Conservation (phyloP, 1,284 basidiomycete genomes). For the Marasmius oreades region DNA sequence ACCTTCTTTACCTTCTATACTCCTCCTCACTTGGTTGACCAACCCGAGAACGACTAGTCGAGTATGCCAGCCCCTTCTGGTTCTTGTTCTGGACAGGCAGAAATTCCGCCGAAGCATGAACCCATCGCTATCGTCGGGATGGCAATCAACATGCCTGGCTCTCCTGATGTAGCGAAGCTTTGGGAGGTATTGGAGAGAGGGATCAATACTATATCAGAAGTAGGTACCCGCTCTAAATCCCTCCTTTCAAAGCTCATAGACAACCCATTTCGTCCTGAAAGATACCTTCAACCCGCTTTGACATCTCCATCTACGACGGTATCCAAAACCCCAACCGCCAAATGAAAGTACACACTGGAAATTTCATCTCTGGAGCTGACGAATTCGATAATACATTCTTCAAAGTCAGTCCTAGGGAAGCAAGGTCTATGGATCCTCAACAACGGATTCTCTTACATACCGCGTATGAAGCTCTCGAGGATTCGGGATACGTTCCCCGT, state of each 20-base stretch:
- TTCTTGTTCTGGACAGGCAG: too few species aligned
- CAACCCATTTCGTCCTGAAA: too few species aligned
- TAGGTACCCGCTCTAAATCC: too few species aligned
- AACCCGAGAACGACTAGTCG: too few species aligned
- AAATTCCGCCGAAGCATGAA: slow-evolving; percentile 42
- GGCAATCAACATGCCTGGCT: slow-evolving; percentile 62
- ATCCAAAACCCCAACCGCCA: slow-evolving; percentile 29
- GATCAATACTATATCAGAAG: slow-evolving; percentile 52
- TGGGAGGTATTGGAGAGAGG: slow-evolving; percentile 60
- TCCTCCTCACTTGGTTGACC: too few species aligned
- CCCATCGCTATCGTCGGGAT: slow-evolving; percentile 69
- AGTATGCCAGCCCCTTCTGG: too few species aligned
- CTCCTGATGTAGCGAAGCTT: slow-evolving; percentile 39
- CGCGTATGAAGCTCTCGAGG: slow-evolving; percentile 64
- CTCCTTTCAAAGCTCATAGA: too few species aligned
- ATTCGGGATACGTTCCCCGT: slow-evolving; percentile 62
- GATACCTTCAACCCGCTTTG: slow-evolving; percentile 60
- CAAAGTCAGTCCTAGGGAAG: slow-evolving; percentile 68
- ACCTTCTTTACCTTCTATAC: too few species aligned
- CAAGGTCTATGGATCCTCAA: slow-evolving; percentile 70
- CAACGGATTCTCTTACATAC: slow-evolving; percentile 63
- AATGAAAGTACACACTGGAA: slow-evolving; percentile 54
- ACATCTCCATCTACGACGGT: slow-evolving; percentile 35
- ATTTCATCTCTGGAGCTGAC: slow-evolving; percentile 55
- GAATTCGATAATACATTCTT: slow-evolving; percentile 70